Evolutionary conservation across 805 yeast species (phyloP).

Genomic region (Kluyveromyces dobzhanskii): DNA sequence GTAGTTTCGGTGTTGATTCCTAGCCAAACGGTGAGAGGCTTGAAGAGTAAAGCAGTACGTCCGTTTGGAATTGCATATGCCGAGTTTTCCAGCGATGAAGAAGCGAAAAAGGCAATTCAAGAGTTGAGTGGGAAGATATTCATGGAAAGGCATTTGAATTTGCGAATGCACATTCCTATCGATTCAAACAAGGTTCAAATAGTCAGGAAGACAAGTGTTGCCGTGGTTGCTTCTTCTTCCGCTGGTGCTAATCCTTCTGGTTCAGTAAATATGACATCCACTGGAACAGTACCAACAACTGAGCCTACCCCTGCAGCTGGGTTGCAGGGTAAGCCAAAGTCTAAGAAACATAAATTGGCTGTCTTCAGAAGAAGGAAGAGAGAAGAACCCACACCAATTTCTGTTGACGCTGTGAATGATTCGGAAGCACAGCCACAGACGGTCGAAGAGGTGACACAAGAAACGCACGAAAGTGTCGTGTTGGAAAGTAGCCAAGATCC

Average conservation of each 20-base stretch:
- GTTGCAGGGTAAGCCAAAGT: neutral
- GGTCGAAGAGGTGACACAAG: neutral
- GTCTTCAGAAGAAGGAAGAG: neutral
- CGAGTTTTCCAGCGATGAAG: slow-evolving; percentile 59
- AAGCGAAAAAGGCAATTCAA: slow-evolving; percentile 56
- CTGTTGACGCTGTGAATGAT: neutral
- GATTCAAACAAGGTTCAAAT: slow-evolving; percentile 4
- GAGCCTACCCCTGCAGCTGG: neutral
- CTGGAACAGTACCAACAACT: too few relatives aligned
- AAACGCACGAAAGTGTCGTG: neutral
- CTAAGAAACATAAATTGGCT: slow-evolving; percentile 2
- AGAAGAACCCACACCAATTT: neutral
- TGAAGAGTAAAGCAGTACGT: slow-evolving; percentile 32
- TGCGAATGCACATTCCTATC: slow-evolving; percentile 16
- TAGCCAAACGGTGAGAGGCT: slow-evolving; percentile 42
- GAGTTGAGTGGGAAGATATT: slow-evolving; percentile 55
- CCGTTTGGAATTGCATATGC: slow-evolving; percentile 74
- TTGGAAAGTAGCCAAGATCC: neutral
- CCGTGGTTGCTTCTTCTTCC: too few relatives aligned
- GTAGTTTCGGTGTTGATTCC: slow-evolving; percentile 44
- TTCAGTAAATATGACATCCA: too few relatives aligned
- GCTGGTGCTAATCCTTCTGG: too few relatives aligned
- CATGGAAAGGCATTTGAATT: slow-evolving; percentile 33
- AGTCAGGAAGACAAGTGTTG: neutral
- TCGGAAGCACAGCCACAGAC: neutral